Base-by-base conservation (phyloP, 768 basidiomycete species). In the Suillus placidus region DNA sequence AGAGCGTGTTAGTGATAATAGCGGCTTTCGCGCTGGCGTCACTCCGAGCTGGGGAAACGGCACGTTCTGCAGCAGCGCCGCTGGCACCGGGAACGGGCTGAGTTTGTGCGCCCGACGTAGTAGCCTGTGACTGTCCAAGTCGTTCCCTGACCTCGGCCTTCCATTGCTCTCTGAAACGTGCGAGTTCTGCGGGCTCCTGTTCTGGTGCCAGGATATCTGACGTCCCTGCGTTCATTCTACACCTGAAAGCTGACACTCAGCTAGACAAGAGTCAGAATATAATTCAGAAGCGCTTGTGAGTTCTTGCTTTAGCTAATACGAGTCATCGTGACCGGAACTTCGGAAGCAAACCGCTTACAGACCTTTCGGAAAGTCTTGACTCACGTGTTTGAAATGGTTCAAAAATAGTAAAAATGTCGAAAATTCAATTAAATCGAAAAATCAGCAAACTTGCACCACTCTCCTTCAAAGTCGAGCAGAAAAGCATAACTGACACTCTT, bases 81-180 rank as follows among this genome's bases (percentile, higher is more conserved):
- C 40, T 3, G 18, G 30, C 14, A 65, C 45, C n/a, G 52, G 38
- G 37, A 40, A 54, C 55, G 40, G 23, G 61, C 49, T 16, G 61
- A 18, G n/a, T 49, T 30, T 20, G 43, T 5, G 35, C 63, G 64
- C 30, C 52, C 7, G 68, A 66, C 13, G 62, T 69, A 34, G 70
- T 70, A 64, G 61, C 70, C 34, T 43, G n/a, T n/a, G n/a, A n/a
- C n/a, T n/a, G 66, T 51, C 26, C 26, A 2, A 26, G 26, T 26
- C 77, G 79, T 67, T 76, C 80, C 57, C 75, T 72, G 18, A 93
- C 82, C 74, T 93, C 92, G 35, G 80, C 82, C 71, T 84, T 84
- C 93, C 93, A 94, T 80, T 84, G 83, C 65, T 86, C 84, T 76
- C 93, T 84, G 76, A 94, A 94, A 52, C 77, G 76, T 10, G 80